Evolutionary conservation across 148 eudicot genomes (phyloP).

Genomic region (Salicornia ramosissima): DNA sequence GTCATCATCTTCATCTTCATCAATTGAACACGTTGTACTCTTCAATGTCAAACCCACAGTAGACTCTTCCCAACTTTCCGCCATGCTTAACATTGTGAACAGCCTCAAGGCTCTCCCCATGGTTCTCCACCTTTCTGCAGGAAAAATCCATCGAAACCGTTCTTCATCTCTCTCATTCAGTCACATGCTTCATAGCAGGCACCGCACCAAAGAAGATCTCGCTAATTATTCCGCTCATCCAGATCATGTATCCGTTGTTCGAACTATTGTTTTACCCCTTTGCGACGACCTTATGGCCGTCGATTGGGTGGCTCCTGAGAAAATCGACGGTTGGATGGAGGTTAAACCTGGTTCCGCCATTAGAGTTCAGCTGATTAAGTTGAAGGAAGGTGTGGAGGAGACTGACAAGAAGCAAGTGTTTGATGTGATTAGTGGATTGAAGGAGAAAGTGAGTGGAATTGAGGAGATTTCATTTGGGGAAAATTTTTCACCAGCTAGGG

Average conservation of each 20-base stretch:
- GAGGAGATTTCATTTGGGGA: conserved; percentile 59
- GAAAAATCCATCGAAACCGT: conserved; percentile 35
- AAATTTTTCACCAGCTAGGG: conserved; percentile 75
- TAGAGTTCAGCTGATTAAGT: conserved; percentile 55
- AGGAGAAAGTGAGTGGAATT: conserved; percentile 37
- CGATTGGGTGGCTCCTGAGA: conserved; percentile 50
- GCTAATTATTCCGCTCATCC: conserved; percentile 52
- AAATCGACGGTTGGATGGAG: conserved; percentile 17
- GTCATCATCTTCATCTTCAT: conserved; percentile 31
- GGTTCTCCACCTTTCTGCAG: conserved; percentile 54
- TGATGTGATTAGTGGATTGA: conserved; percentile 51
- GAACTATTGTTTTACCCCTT: conserved; percentile 45
- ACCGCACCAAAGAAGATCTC: conserved; percentile 53
- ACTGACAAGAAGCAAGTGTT: conserved; percentile 43
- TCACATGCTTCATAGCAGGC: conserved; percentile 76
- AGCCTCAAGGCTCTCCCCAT: conserved; percentile 40
- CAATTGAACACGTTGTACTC: conserved; percentile 75
- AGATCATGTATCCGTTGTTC: conserved; percentile 52
- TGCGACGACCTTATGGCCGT: conserved; percentile 79
- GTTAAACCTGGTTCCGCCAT: conserved; percentile 52
- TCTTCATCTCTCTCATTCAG: conserved; percentile 47
- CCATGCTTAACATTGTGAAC: conserved; percentile 45
- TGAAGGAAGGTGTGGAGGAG: conserved; percentile 60
- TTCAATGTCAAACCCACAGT: conserved; percentile 55
- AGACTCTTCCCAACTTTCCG: conserved; percentile 32